Conservation (phyloP, 352 stramenopile species). For the Peronospora destructor region DNA sequence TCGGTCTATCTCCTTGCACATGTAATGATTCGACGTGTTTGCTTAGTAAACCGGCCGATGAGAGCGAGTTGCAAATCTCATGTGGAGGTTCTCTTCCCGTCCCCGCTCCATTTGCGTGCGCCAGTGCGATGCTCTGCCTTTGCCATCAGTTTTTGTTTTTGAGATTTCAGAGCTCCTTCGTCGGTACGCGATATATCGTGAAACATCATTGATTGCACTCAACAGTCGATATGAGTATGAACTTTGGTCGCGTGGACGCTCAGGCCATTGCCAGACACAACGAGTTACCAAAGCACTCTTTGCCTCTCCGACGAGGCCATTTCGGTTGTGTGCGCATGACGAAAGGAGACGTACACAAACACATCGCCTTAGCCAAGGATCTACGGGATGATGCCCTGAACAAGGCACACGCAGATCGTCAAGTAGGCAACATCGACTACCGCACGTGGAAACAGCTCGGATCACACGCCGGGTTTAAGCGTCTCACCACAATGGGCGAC, state of each 20-base stretch:
- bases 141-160: conserved; percentile 27
- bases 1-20: neutral
- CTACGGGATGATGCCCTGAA: conserved; percentile 45
- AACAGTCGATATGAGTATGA: conserved; percentile 17
- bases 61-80: conserved; percentile 25
- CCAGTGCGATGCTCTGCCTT: conserved; percentile 6
- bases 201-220: neutral
- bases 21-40: neutral
- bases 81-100: conserved; percentile 24
- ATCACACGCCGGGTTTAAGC: conserved; percentile 43
- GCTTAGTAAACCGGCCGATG: conserved; percentile 14
- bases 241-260: conserved; percentile 26
- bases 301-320: conserved; percentile 47
- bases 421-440: conserved; percentile 37
- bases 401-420: conserved; percentile 30
- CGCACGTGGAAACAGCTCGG: conserved; percentile 55
- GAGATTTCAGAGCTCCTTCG: conserved; percentile 7
- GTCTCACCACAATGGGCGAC: conserved; percentile 43
- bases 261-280: conserved; percentile 27
- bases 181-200: neutral
- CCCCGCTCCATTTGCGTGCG: conserved; percentile 28
- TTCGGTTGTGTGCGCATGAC: conserved; percentile 42
- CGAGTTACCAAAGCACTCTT: conserved; percentile 14
- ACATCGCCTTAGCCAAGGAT: conserved; percentile 31
- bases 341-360: conserved; percentile 28